Percentiles rank a stretch among this genome's conserved stretches.
phyloP scores from a whole-genome alignment of 768 basidiomycete genomes.

The Chalciporus piperatus region DNA sequence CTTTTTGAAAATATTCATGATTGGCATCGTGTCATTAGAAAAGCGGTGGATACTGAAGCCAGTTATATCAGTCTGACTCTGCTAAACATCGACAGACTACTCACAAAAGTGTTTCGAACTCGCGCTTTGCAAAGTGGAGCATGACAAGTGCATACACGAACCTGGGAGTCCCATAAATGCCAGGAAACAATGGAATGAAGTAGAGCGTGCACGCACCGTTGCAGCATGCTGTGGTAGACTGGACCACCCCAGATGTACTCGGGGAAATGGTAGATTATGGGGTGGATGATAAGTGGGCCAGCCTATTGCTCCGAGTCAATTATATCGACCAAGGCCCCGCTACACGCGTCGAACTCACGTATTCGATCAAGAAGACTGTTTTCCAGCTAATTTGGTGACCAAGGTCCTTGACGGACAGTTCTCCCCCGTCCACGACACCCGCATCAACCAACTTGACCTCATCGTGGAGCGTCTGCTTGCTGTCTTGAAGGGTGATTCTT shows the following conservation, averaged over 20 bases:
- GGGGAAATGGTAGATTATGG: conserved; percentile 74
- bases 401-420: conserved; percentile 81
- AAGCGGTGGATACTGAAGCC: conserved; percentile 83
- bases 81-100: conserved; percentile 22
- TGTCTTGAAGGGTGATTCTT: conserved; percentile 62
- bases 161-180: conserved; percentile 33
- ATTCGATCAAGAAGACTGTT: conserved; percentile 91
- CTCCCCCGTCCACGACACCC: conserved; percentile 58
- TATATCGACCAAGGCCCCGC: neutral
- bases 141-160: conserved; percentile 74
- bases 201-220: conserved; percentile 49
- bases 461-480: conserved; percentile 61
- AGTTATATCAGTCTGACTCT: neutral
- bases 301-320: conserved; percentile 41
- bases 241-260: conserved; percentile 64
- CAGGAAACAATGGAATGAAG: neutral
- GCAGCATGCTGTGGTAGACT: conserved; percentile 73
- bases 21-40: conserved; percentile 93
- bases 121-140: conserved; percentile 88
- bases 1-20: conserved; percentile 87
- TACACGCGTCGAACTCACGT: conserved; percentile 54
- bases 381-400: conserved; percentile 88
- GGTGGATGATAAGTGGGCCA: conserved; percentile 89
- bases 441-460: conserved; percentile 56
- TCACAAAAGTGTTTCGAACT: conserved; percentile 87